Conservation (phyloP, 1,284 basidiomycete genomes). For the Blastosporella zonata region DNA sequence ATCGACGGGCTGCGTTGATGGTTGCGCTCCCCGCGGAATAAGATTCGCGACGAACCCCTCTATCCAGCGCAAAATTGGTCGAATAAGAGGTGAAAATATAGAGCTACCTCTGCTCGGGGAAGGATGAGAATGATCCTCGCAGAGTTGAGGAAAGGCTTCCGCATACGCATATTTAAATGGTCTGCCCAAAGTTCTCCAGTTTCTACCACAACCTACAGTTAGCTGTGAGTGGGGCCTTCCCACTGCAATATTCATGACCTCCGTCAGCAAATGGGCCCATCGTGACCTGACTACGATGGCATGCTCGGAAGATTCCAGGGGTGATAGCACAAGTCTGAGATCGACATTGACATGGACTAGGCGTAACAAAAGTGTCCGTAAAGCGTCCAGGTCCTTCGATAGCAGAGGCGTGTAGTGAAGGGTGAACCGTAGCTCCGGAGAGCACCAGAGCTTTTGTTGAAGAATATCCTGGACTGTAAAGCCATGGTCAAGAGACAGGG, state of each 20-base stretch:
- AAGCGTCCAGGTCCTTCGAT: conserved; percentile 9
- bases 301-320: neutral
- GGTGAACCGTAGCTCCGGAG: conserved; percentile 4
- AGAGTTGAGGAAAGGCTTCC: neutral
- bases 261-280: conserved; percentile 11
- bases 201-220: conserved; percentile 4
- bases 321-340: conserved; percentile 1
- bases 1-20: neutral
- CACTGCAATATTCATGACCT: conserved; percentile 11
- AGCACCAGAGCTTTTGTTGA: neutral
- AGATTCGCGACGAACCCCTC: conserved; percentile 1
- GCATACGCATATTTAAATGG: conserved; percentile 11
- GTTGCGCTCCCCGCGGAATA: neutral
- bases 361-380: conserved; percentile 8
- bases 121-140: neutral
- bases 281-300: neutral
- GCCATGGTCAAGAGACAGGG: conserved; percentile 3
- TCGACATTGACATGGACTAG: conserved; percentile 1
- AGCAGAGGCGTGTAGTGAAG: neutral
- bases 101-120: neutral
- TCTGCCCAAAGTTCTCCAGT: conserved; percentile 6
- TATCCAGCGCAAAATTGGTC: neutral
- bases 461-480: conserved; percentile 6
- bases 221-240: conserved; percentile 8
- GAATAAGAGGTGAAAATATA: neutral